phyloP scores from a whole-genome alignment of 345 rosid species.

The Sisymbrium altissimum region DNA sequence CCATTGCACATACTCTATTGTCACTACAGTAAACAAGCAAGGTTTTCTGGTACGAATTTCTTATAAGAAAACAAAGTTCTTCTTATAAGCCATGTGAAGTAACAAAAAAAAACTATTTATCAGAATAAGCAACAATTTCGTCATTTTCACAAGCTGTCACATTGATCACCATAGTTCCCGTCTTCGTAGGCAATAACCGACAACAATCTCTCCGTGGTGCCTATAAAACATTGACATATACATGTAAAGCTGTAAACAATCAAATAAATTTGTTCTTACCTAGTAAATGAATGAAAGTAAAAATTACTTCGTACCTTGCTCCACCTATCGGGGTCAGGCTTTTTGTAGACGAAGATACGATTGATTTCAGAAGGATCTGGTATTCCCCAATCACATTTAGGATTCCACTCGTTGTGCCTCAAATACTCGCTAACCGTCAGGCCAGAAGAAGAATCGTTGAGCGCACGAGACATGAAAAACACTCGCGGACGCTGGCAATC shows the following conservation, averaged over 20 bases:
- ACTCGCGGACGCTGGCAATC: constrained; percentile 54
- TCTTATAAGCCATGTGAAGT: not conserved
- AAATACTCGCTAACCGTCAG: constrained; percentile 44
- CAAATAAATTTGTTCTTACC: not conserved
- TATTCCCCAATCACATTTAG: constrained; percentile 48
- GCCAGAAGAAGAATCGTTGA: constrained; percentile 9
- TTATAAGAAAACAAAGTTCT: not conserved
- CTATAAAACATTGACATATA: not conserved
- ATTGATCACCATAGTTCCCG: constrained; percentile 37
- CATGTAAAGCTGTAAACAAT: not conserved
- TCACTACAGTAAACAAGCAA: not conserved
- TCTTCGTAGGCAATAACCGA: constrained; percentile 37
- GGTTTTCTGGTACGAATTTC: not conserved
- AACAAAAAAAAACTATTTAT: constrained; percentile 11
- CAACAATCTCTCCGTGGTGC: constrained; percentile 59
- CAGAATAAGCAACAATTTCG: constrained; percentile 39
- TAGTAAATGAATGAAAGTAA: not conserved
- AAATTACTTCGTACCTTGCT: constrained; percentile 22
- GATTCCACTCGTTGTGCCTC: constrained; percentile 9
- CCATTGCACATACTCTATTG: too few species aligned
- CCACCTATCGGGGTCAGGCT: constrained; percentile 49
- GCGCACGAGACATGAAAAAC: constrained; percentile 40
- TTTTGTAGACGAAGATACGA: constrained; percentile 42
- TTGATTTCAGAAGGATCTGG: constrained; percentile 36
- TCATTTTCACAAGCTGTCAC: constrained; percentile 43